Percentiles rank a stretch among this genome's conserved stretches.
phyloP scores from a whole-genome alignment of 257 asterid genomes.

The Nyctanthes arbortristis region DNA sequence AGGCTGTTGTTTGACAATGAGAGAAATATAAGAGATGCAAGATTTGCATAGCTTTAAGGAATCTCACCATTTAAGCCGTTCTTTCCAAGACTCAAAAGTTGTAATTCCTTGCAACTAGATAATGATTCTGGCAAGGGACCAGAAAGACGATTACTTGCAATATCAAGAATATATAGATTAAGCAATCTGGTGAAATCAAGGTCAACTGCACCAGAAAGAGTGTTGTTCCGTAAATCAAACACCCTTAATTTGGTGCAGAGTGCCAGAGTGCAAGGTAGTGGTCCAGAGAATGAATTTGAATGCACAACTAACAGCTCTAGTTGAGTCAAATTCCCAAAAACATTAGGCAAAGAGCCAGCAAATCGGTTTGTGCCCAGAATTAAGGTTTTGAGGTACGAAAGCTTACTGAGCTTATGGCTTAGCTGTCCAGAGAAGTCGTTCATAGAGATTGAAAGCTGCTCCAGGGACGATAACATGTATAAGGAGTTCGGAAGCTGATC shows the following conservation, averaged over 20 bases:
- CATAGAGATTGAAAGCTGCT: slow-evolving; percentile 65
- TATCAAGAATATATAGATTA: slow-evolving; percentile 52
- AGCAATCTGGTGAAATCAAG: slow-evolving; percentile 63
- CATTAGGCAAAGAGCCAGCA: no score
- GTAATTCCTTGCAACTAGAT: no score
- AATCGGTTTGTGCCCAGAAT: slow-evolving; percentile 48
- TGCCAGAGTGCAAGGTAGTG: slow-evolving; percentile 64
- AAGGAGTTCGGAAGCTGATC: slow-evolving; percentile 63
- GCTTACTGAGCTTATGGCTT: no score
- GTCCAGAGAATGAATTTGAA: no score
- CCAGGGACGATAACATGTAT: slow-evolving; percentile 54
- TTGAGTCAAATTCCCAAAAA: slow-evolving; percentile 62
- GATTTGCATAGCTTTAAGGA: slow-evolving; percentile 64
- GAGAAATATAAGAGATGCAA: slow-evolving; percentile 57
- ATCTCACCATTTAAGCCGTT: slow-evolving; percentile 64
- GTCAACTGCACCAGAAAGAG: slow-evolving; percentile 60
- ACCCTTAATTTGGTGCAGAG: slow-evolving; percentile 55
- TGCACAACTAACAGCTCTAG: slow-evolving; percentile 61
- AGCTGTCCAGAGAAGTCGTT: no score
- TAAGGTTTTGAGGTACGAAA: no score
- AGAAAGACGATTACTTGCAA: slow-evolving; percentile 59
- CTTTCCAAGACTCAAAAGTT: no score
- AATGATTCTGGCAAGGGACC: no score
- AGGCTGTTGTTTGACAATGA: slow-evolving; percentile 80
- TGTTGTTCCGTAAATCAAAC: slow-evolving; percentile 84